Conservation (phyloP, 1,139 yeast genomes). For the Kodamaea plutei region DNA sequence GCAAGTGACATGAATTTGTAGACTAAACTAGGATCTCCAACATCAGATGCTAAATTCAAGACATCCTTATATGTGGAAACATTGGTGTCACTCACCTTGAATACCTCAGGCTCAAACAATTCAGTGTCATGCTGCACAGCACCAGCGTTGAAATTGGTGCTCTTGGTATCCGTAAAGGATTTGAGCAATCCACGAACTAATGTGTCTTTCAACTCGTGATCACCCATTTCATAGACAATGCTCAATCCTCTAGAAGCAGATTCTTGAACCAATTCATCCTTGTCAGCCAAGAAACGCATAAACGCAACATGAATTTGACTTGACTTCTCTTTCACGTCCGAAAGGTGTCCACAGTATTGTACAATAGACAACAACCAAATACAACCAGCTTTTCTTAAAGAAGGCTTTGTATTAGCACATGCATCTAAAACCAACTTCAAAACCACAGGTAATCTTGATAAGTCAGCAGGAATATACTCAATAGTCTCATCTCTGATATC, state of each 20-base stretch:
- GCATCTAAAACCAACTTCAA: conserved; percentile 47
- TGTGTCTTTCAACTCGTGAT: conserved; percentile 60
- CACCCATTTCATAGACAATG: conserved; percentile 76
- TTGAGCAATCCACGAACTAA: conserved; percentile 71
- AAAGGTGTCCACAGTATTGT: conserved; percentile 61
- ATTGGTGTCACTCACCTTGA: conserved; percentile 80
- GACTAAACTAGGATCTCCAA: conserved; percentile 91
- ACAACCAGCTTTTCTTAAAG: conserved; percentile 71
- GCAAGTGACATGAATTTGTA: conserved; percentile 94
- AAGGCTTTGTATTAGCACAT: conserved; percentile 66
- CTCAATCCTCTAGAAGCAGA: conserved; percentile 88
- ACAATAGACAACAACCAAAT: conserved; percentile 81
- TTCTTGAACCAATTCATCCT: conserved; percentile 85
- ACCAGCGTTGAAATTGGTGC: conserved; percentile 55
- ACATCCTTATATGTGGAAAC: conserved; percentile 88
- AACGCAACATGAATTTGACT: conserved; percentile 66
- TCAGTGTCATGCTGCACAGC: conserved; percentile 76
- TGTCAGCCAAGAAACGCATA: conserved; percentile 69
- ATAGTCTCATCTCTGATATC: conserved; percentile 43
- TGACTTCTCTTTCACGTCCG: conserved; percentile 40
- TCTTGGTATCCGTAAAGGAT: conserved; percentile 72
- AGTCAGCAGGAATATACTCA: conserved; percentile 17
- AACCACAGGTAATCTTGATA: conserved; percentile 30
- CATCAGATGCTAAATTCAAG: conserved; percentile 81
- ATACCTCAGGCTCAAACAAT: conserved; percentile 75